Evolutionary conservation across 2,329 filamentous ascomycete genomes (phyloP), one percentile per base, ranked within the genome.

Genomic region (Orbilia oligospora): DNA sequence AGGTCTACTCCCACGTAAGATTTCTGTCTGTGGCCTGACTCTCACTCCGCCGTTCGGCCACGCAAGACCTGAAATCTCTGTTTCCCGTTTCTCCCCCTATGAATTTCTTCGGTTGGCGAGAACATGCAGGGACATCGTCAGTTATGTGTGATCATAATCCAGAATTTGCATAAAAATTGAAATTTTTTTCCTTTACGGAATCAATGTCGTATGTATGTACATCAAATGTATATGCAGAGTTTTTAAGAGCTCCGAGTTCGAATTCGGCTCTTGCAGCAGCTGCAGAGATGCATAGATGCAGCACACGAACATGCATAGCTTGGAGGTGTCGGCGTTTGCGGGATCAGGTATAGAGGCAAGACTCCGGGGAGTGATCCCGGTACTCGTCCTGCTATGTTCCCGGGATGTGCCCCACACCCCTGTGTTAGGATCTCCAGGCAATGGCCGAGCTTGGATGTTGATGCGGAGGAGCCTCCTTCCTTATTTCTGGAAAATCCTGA

Each of bases 161-260:
- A 46, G 75, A 78, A 38, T 73, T 75, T 78, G 75, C 75, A 78
- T 71, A 65, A 61, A 61, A 56, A 46, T 20, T 18, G 56, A 61
- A 61, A 61, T 38, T 69, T 56, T 71, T 70, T 76, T n/a, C n/a
- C 49, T 27, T 46, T 46, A 55, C 49, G 12, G 41, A 67, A 53
- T 53, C 46, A 38, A 18, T 44, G 53, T 58, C 38, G 18, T 58
- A 58, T 38, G 53, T 58, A 58, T 30, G n/a, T 58, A 58, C 53
- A 16, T 61, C 36, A 22, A 24, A 27, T 44, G n/a, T 65, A 20
- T 61, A 46, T 70, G 55, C 71, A 69, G 48, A 22, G 24, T 64
- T 68, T 70, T 49, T 72, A 63, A 72, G 75, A 78, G 75, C 75
- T 78, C 75, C 75, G 75, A 71, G 68, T 68, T 71, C 68, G 56